phyloP scores from a whole-genome alignment of 768 basidiomycete species.

The Lentinula lateritia region DNA sequence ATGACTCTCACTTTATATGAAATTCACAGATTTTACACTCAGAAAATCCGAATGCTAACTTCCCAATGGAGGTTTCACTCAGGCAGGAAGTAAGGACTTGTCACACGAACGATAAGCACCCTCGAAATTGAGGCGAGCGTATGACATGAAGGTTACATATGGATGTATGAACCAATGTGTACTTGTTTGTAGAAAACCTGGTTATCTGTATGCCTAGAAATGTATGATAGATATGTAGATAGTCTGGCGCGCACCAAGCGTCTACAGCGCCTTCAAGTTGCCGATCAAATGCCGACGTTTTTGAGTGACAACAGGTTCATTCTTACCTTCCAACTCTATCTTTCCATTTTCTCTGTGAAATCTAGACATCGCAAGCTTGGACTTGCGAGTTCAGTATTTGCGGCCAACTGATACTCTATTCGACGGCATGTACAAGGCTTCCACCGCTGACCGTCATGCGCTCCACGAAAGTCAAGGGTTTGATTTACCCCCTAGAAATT shows the following conservation, averaged over 20 bases:
- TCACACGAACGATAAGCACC: too few species aligned
- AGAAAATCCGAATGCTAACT: neutral
- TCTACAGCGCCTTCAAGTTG: too few species aligned
- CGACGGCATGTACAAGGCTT: slow-evolving; percentile 20
- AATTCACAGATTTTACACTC: neutral
- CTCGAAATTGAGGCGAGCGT: too few species aligned
- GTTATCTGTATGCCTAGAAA: too few species aligned
- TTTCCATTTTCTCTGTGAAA: neutral
- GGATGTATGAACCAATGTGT: neutral
- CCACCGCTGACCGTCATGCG: slow-evolving; percentile 10
- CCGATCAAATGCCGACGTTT: neutral
- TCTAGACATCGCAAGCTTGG: neutral
- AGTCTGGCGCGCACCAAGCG: too few species aligned
- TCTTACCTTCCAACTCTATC: neutral
- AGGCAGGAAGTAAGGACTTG: neutral
- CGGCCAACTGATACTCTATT: slow-evolving; percentile 18
- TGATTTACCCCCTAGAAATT: slow-evolving; percentile 20
- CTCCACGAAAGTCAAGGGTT: slow-evolving; percentile 18
- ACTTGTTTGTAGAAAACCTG: neutral
- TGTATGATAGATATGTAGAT: too few species aligned
- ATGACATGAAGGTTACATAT: neutral
- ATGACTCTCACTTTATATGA: too few species aligned
- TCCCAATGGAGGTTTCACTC: neutral
- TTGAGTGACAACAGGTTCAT: neutral
- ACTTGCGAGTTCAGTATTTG: neutral